Evolutionary conservation across 192 early-diverging fungal species (phyloP).

Genomic region (Coemansia umbellata): DNA sequence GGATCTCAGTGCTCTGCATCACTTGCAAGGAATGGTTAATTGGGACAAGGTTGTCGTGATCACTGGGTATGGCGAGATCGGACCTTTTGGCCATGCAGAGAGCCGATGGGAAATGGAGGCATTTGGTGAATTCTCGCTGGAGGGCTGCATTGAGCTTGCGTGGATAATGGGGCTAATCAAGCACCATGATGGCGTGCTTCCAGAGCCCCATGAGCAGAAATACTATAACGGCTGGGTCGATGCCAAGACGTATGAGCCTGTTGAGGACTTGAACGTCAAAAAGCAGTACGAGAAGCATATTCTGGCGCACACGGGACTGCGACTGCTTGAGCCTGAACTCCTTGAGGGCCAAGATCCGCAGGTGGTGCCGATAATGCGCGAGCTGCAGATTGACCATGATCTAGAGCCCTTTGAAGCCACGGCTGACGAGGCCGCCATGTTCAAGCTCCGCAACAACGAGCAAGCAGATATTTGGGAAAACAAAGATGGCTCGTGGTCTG

Average conservation of each 20-base stretch:
- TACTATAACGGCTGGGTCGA: constrained; percentile 80
- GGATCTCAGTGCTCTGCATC: constrained; percentile 58
- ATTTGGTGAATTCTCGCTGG: constrained; percentile 57
- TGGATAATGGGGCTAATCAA: constrained; percentile 97
- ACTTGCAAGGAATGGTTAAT: constrained; percentile 64
- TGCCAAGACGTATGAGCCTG: constrained; percentile 69
- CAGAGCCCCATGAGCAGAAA: background rate
- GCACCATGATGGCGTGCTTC: constrained; percentile 58
- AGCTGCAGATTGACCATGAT: constrained; percentile 83
- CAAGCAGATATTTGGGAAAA: constrained; percentile 58
- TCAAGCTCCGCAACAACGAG: constrained; percentile 80
- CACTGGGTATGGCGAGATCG: constrained; percentile 91
- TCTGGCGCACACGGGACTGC: constrained; percentile 80
- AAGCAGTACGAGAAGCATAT: constrained; percentile 88
- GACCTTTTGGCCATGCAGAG: constrained; percentile 84
- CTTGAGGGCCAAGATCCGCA: constrained; percentile 82
- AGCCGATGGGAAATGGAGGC: constrained; percentile 99
- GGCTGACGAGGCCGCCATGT: constrained; percentile 81
- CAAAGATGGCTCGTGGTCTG: constrained; percentile 62
- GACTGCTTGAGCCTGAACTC: constrained; percentile 25
- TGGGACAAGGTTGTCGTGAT: constrained; percentile 89
- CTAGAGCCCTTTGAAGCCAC: constrained; percentile 82
- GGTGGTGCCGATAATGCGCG: constrained; percentile 82
- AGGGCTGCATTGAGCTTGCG: constrained; percentile 88
- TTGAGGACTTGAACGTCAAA: constrained; percentile 85